Base-by-base conservation (phyloP, 148 eudicot genomes). In the Cornus kousa region DNA sequence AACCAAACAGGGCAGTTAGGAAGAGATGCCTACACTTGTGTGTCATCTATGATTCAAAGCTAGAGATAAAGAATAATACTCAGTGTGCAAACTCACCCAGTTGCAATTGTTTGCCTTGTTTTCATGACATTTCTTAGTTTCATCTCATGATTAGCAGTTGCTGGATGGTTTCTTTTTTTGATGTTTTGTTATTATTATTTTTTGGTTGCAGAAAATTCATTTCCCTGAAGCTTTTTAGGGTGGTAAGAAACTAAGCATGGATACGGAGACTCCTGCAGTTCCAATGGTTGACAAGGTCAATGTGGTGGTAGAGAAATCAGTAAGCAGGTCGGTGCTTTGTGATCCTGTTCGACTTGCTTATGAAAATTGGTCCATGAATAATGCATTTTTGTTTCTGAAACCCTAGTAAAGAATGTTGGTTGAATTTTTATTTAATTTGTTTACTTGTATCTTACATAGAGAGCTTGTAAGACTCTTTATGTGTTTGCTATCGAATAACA, bases 241-340 rank as follows among this genome's bases (percentile, higher is more conserved):
- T 48, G 72, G 48, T 48, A 50, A 33, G 70, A 33, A 76, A 6
- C 24, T 76, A 75, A 80, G 64, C 22, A 90, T 87, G 90, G 93
- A 60, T 64, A 50, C 83, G 12, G 88, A 86, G 31, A 71, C 60
- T 72, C 37, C 80, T 68, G 87, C 82, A 78, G 79, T 68, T 70
- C 80, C 80, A 9, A 24, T 79, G 23, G 66, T 77, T 66, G 75
- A 82, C 67, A 80, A 88, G 19, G 89, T 71, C 35, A 76, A 46
- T 71, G 81, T 68, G 69, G 72, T 67, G 16, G 17, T 68, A 7
- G 87, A 83, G 74, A 82, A 80, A 82, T 82, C 59, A 23, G 77
- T 67, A 0, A 75, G 83, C 32, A 83, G 74, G 93, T 86, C 62
- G 78, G 89, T 86, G 28, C 28, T 28, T 28, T 1, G 28, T 28